Evolutionary conservation across 2,329 filamentous ascomycete species (phyloP).

Genomic region (Cladosporium sp.): DNA sequence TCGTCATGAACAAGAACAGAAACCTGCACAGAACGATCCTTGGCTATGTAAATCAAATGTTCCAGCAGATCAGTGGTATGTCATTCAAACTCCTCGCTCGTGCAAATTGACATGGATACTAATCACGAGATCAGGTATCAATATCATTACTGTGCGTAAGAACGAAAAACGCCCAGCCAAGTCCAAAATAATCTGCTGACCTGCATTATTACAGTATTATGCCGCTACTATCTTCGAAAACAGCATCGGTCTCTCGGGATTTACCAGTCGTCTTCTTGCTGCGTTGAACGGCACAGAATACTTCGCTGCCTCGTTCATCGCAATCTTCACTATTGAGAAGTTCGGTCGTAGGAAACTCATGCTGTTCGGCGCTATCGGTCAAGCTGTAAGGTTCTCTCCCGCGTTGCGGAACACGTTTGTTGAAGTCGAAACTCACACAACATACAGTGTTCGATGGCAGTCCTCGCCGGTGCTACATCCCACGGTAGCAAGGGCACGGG

Average conservation of each 20-base stretch:
- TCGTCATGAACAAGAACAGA: slow-evolving; percentile 30
- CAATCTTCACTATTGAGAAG: slow-evolving; percentile 48
- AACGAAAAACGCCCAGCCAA: too few species aligned
- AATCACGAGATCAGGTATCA: neutral
- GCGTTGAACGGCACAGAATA: slow-evolving; percentile 53
- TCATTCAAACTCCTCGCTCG: slow-evolving; percentile 1
- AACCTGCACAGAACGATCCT: slow-evolving; percentile 32
- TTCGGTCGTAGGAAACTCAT: slow-evolving; percentile 62
- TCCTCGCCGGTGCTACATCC: slow-evolving; percentile 28
- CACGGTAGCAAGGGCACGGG: slow-evolving; percentile 22
- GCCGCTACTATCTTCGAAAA: slow-evolving; percentile 50
- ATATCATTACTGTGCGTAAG: neutral
- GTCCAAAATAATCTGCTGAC: neutral
- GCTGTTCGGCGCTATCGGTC: slow-evolving; percentile 62
- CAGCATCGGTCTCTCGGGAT: slow-evolving; percentile 48
- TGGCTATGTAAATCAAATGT: slow-evolving; percentile 34
- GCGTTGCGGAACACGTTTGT: neutral
- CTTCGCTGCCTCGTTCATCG: slow-evolving; percentile 46
- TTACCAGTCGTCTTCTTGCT: slow-evolving; percentile 48
- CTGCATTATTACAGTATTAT: slow-evolving; percentile 12
- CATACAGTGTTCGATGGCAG: slow-evolving; percentile 31
- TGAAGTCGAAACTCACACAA: slow-evolving; percentile 28
- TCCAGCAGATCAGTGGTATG: slow-evolving; percentile 31
- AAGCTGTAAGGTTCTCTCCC: slow-evolving; percentile 6
- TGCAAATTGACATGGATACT: neutral